Conservation (phyloP, 257 asterid species). For the Fraxinus cuspidata region DNA sequence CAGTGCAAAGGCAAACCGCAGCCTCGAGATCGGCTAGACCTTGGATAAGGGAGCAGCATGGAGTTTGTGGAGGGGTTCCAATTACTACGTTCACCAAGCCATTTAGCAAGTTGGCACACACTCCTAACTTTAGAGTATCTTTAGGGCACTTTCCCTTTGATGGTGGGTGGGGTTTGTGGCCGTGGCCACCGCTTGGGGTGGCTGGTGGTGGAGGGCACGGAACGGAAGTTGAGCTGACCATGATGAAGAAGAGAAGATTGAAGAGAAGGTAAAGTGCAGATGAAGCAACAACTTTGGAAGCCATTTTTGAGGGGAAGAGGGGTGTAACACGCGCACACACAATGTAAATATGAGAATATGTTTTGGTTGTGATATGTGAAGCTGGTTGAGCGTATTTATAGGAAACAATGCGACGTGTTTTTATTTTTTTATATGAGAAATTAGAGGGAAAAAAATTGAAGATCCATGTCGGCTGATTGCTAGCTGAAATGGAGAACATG, state of each 20-base stretch:
- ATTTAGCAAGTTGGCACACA: slow-evolving; percentile 33
- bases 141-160: slow-evolving; percentile 29
- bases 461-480: no score
- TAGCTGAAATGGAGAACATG: no score
- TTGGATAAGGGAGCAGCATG: no score
- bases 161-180: background rate
- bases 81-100: slow-evolving; percentile 20
- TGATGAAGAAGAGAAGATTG: slow-evolving; percentile 25
- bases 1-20: no score
- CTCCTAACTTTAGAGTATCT: slow-evolving; percentile 40
- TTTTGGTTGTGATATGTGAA: background rate
- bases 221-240: background rate
- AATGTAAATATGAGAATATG: background rate
- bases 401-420: background rate
- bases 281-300: background rate
- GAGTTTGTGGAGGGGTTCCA: slow-evolving; percentile 34
- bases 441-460: no score
- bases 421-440: no score
- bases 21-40: no score
- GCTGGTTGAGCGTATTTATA: background rate
- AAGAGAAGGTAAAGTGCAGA: slow-evolving; percentile 27
- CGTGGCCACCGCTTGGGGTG: slow-evolving; percentile 1
- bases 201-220: slow-evolving; percentile 26
- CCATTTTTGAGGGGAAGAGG: background rate
- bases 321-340: background rate